A percentile compares a stretch with the other conserved stretches of the same genome.
Evolutionary conservation across 306 rosid genomes (phyloP).

Genomic region (Calophaca sinica): DNA sequence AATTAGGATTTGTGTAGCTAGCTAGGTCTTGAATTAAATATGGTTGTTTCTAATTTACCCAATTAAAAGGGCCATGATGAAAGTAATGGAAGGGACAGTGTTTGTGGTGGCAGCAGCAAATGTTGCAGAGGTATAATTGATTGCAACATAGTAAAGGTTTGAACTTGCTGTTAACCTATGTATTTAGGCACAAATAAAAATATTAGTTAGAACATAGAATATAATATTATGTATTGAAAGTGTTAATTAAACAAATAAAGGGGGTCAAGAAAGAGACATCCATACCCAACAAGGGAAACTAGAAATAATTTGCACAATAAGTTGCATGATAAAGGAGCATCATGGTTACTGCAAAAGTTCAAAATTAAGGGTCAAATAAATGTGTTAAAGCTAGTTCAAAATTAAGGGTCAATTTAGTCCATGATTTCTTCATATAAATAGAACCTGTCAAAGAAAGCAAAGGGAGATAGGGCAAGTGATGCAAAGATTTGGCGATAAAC

Average conservation of each 20-base stretch:
- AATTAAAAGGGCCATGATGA: conserved; percentile 68
- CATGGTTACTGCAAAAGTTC: conserved; percentile 63
- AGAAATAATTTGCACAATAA: conserved; percentile 76
- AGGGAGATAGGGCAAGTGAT: conserved; percentile 70
- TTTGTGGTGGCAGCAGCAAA: conserved; percentile 90
- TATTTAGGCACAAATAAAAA: background rate
- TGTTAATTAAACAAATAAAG: conserved; percentile 9
- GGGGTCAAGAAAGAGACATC: conserved; percentile 39
- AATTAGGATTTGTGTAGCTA: background rate
- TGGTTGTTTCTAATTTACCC: conserved; percentile 49
- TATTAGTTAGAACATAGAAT: background rate
- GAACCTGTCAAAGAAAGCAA: conserved; percentile 85
- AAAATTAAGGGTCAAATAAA: background rate
- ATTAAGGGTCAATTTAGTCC: background rate
- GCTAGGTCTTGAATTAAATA: no score
- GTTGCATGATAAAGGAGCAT: conserved; percentile 66
- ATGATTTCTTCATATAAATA: background rate
- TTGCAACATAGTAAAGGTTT: conserved; percentile 78
- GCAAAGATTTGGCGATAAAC: conserved; percentile 94
- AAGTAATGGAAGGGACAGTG: conserved; percentile 83
- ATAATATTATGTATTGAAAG: conserved; percentile 2
- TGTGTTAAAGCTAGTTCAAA: background rate
- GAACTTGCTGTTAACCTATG: conserved; percentile 78
- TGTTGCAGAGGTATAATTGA: conserved; percentile 86
- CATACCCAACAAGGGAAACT: conserved; percentile 82